phyloP scores from a whole-genome alignment of 176 grass and related monocot genomes.

The Zoysia pacifica region DNA sequence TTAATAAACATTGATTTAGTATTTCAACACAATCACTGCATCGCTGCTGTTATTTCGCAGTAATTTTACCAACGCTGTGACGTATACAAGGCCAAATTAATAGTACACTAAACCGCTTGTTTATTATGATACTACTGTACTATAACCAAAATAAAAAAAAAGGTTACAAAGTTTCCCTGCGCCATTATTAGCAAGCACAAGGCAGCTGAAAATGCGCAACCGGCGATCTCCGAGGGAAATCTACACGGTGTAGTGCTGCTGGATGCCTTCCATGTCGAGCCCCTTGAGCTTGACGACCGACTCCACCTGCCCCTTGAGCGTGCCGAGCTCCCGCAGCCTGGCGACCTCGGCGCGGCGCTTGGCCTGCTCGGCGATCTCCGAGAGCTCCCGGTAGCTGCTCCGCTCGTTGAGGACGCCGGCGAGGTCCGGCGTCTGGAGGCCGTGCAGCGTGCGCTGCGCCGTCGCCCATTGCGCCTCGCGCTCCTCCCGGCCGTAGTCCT shows the following conservation, averaged over 20 bases:
- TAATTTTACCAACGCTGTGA: background rate
- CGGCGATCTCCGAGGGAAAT: background rate
- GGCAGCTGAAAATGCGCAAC: conserved; percentile 26
- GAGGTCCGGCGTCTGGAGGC: conserved; percentile 58
- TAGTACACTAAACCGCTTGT: background rate
- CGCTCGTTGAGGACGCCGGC: conserved; percentile 45
- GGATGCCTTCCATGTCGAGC: conserved; percentile 67
- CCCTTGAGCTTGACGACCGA: conserved; percentile 82
- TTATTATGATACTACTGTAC: background rate
- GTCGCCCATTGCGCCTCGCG: conserved; percentile 91
- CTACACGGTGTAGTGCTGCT: conserved; percentile 72
- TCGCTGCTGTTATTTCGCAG: background rate
- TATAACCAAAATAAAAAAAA: background rate
- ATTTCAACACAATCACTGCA: background rate
- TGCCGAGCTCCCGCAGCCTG: conserved; percentile 75
- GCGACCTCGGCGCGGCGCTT: conserved; percentile 91
- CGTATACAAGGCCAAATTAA: background rate
- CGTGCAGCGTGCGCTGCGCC: conserved; percentile 88
- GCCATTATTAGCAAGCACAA: background rate
- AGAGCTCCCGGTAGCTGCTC: conserved; percentile 73
- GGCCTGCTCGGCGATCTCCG: conserved; percentile 93
- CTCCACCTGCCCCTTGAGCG: conserved; percentile 74
- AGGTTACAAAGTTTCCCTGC: background rate
- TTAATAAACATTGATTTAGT: too few species aligned
- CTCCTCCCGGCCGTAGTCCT: conserved; percentile 90